Conservation (phyloP, 192 early-diverging fungal species). For the Umbelopsis vinacea region DNA sequence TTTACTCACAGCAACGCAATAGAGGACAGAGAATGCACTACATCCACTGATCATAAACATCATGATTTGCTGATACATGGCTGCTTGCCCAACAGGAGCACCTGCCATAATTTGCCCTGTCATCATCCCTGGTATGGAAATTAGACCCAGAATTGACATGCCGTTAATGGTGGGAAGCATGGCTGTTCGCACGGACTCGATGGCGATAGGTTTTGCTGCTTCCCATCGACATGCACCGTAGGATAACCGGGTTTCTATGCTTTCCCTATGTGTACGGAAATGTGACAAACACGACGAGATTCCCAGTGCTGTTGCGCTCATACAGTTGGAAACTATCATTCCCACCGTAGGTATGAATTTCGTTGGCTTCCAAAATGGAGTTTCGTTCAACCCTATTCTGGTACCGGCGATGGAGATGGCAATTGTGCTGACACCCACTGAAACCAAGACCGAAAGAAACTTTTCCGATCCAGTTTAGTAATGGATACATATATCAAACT, state of each 20-base stretch:
- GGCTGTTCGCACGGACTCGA: slow-evolving; percentile 74
- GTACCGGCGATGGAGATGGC: slow-evolving; percentile 62
- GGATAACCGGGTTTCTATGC: slow-evolving; percentile 62
- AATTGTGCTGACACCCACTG: slow-evolving; percentile 54
- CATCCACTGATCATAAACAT: slow-evolving; percentile 86
- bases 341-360: slow-evolving; percentile 90
- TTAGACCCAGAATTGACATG: slow-evolving; percentile 82
- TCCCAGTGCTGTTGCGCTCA: slow-evolving; percentile 74
- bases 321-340: slow-evolving; percentile 86
- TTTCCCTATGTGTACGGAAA: slow-evolving; percentile 46
- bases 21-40: slow-evolving; percentile 65
- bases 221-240: slow-evolving; percentile 87
- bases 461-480: slow-evolving; percentile 11
- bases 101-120: slow-evolving; percentile 89
- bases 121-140: slow-evolving; percentile 91
- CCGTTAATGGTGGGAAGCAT: slow-evolving; percentile 80
- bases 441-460: slow-evolving; percentile 54
- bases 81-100: slow-evolving; percentile 75
- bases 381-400: slow-evolving; percentile 67
- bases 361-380: slow-evolving; percentile 70
- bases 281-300: slow-evolving; percentile 62
- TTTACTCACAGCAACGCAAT: slow-evolving; percentile 50
- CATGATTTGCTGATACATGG: slow-evolving; percentile 84
- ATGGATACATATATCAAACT: slow-evolving; percentile 29
- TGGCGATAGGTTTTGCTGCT: slow-evolving; percentile 70